phyloP scores from a whole-genome alignment of 1,284 basidiomycete genomes.

The Ceratobasidium sp. region DNA sequence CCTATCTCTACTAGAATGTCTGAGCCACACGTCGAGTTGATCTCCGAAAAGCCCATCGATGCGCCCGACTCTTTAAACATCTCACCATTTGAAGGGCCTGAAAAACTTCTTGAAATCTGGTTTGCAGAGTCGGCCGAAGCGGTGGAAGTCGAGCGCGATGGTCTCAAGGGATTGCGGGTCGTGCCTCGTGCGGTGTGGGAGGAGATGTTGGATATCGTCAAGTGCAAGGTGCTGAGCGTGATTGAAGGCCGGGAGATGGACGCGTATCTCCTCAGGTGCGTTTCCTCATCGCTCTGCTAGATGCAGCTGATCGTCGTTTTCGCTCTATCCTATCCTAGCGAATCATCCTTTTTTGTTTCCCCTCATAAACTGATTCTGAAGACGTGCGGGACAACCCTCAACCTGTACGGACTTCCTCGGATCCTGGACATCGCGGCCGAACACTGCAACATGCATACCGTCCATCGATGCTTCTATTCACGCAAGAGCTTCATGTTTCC shows the following conservation, averaged over 20 bases:
- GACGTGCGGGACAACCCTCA: slow-evolving; percentile 98
- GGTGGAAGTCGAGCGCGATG: slow-evolving; percentile 46
- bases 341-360: slow-evolving; percentile 96
- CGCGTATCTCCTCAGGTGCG: slow-evolving; percentile 93
- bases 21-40: slow-evolving; percentile 16
- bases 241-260: slow-evolving; percentile 88
- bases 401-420: slow-evolving; percentile 90
- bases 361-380: slow-evolving; percentile 97
- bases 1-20: slow-evolving; percentile 17
- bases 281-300: slow-evolving; percentile 40
- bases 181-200: slow-evolving; percentile 88
- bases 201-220: slow-evolving; percentile 95
- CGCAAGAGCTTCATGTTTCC: slow-evolving; percentile 99
- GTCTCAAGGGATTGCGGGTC: slow-evolving; percentile 70
- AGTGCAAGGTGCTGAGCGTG: slow-evolving; percentile 94
- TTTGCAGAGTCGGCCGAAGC: slow-evolving; percentile 79
- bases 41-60: slow-evolving; percentile 32
- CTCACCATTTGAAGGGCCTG: slow-evolving; percentile 83
- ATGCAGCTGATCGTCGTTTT: background rate
- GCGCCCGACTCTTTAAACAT: slow-evolving; percentile 42
- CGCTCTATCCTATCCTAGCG: slow-evolving; percentile 63
- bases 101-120: slow-evolving; percentile 99
- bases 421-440: slow-evolving; percentile 89
- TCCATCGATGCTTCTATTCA: slow-evolving; percentile 95
- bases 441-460: slow-evolving; percentile 75